These are phyloP conservation scores for Penicillium taxi DNA, from an alignment of 495 filamentous ascomycete genomes.

Conservation along the genomic window DNA sequence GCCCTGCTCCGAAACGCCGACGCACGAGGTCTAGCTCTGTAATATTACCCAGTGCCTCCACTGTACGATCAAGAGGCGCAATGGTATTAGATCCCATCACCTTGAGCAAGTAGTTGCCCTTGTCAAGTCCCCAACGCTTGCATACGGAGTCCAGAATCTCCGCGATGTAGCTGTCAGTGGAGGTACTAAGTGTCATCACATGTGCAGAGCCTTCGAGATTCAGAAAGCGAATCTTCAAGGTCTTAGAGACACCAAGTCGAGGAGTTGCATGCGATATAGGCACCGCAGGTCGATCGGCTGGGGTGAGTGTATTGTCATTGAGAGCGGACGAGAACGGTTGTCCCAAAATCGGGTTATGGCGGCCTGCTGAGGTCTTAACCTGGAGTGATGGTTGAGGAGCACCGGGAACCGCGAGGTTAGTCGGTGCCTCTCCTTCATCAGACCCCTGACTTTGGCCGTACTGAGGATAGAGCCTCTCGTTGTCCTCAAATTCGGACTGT, in stretches of 20 bases:
- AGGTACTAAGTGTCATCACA: conserved; percentile 67
- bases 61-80: conserved; percentile 76
- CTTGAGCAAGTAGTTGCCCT: conserved; percentile 80
- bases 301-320: conserved; percentile 47
- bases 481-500: conserved; percentile 66
- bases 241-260: conserved; percentile 72
- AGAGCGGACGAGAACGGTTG: conserved; percentile 45
- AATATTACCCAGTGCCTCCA: conserved; percentile 77
- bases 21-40: conserved; percentile 80
- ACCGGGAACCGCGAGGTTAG: conserved; percentile 38
- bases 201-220: conserved; percentile 58
- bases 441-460: conserved; percentile 51
- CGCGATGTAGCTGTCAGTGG: conserved; percentile 88
- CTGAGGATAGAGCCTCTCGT: conserved; percentile 65
- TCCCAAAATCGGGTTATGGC: conserved; percentile 52
- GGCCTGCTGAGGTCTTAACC: conserved; percentile 23
- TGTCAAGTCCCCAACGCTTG: conserved; percentile 81
- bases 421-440: conserved; percentile 31
- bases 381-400: conserved; percentile 21
- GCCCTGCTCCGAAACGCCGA: conserved; percentile 77
- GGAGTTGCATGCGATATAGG: conserved; percentile 52
- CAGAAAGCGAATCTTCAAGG: conserved; percentile 74
- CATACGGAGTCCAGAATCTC: conserved; percentile 90
- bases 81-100: conserved; percentile 78
- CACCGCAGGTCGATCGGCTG: conserved; percentile 56